phyloP scores from a whole-genome alignment of 2,329 filamentous ascomycete genomes.

The Penicillium sp. region DNA sequence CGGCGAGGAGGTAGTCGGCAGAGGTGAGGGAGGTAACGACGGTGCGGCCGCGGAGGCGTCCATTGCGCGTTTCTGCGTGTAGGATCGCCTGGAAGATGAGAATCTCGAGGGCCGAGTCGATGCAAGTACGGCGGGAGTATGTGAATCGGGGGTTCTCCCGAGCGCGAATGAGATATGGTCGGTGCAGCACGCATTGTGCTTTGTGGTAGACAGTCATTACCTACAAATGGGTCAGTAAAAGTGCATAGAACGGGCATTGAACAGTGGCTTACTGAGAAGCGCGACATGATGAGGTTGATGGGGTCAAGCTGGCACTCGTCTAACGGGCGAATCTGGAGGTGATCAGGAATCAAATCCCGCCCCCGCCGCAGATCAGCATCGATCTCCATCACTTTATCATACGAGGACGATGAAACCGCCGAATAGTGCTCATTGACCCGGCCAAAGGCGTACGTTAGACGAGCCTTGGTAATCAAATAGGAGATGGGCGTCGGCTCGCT shows the following conservation, averaged over 20 bases:
- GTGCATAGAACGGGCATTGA: not conserved
- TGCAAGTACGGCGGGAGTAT: constrained; percentile 80
- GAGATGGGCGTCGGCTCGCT: constrained; percentile 64
- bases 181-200: constrained; percentile 84
- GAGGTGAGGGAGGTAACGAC: constrained; percentile 80
- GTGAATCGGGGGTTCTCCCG: constrained; percentile 79
- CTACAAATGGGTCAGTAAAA: constrained; percentile 32
- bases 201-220: constrained; percentile 87
- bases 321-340: constrained; percentile 76
- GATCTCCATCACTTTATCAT: constrained; percentile 67
- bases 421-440: constrained; percentile 53
- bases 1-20: constrained; percentile 84
- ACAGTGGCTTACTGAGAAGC: constrained; percentile 64
- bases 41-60: constrained; percentile 73
- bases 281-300: constrained; percentile 73
- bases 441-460: constrained; percentile 51
- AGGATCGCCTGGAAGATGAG: constrained; percentile 78
- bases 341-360: constrained; percentile 73
- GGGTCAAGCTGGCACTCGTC: constrained; percentile 76
- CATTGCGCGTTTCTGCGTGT: constrained; percentile 73
- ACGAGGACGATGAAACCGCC: constrained; percentile 54
- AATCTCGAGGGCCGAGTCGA: constrained; percentile 84
- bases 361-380: constrained; percentile 64
- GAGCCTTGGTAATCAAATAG: constrained; percentile 56
- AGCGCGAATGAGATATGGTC: constrained; percentile 81